Evolutionary conservation across 208 protist genomes (phyloP).

Genomic region (Wallacemonas sp.): DNA sequence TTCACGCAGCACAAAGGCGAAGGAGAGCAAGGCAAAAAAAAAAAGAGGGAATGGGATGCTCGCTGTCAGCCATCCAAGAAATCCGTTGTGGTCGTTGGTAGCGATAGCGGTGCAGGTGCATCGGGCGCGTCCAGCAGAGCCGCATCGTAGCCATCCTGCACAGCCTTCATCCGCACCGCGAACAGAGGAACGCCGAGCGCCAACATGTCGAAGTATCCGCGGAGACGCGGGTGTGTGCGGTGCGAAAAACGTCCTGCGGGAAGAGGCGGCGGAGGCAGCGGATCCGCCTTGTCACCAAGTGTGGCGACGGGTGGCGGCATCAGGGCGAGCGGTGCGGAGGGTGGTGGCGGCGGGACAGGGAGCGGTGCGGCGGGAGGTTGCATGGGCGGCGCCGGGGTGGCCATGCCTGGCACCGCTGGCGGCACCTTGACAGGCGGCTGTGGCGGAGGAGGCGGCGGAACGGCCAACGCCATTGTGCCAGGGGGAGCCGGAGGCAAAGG

Average conservation of each 20-base stretch:
- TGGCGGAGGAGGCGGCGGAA: too few relatives aligned
- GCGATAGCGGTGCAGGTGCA: constrained; percentile 27
- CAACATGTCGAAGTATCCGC: constrained; percentile 69
- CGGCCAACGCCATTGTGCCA: too few relatives aligned
- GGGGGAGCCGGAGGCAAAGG: too few relatives aligned
- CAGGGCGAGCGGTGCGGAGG: neutral
- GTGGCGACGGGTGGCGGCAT: constrained; percentile 8
- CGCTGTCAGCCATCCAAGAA: constrained; percentile 42
- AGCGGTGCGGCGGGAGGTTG: too few relatives aligned
- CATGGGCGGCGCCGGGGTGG: too few relatives aligned
- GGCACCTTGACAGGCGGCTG: too few relatives aligned
- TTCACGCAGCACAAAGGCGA: neutral
- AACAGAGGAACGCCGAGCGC: constrained; percentile 38
- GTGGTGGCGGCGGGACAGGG: neutral
- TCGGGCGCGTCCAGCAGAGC: constrained; percentile 69
- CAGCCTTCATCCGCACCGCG: constrained; percentile 59
- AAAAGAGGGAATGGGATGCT: neutral
- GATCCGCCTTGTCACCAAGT: neutral
- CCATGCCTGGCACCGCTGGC: too few relatives aligned
- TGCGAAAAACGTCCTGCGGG: constrained; percentile 27
- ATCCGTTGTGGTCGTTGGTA: constrained; percentile 21
- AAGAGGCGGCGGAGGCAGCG: neutral
- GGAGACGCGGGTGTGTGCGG: constrained; percentile 45
- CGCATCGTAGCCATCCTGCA: constrained; percentile 44
- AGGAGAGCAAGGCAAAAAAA: neutral